Evolutionary conservation across 148 eudicot genomes (phyloP).

Genomic region (Rhododendron kiyosumense): DNA sequence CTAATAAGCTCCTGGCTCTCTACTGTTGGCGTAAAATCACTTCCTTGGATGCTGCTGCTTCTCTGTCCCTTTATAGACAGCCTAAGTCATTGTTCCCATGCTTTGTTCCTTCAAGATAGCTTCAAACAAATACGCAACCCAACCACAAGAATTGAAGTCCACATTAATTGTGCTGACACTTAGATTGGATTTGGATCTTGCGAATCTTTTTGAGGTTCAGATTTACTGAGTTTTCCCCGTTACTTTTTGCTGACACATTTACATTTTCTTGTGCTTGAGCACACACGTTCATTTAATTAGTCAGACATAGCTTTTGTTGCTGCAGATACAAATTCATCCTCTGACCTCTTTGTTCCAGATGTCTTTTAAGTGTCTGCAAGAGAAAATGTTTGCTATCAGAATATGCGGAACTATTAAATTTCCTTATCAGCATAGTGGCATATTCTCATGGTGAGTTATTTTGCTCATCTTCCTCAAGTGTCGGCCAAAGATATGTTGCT

Average conservation of each 20-base stretch:
- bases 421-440: conserved; percentile 52
- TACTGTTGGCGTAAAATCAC: background rate
- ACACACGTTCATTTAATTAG: background rate
- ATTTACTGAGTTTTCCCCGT: background rate
- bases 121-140: background rate
- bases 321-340: background rate
- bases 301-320: background rate
- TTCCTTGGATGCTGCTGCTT: background rate
- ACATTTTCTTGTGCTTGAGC: background rate
- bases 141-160: background rate
- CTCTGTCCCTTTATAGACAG: background rate
- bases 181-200: background rate
- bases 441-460: conserved; percentile 48
- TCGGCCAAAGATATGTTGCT: conserved; percentile 19
- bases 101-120: background rate
- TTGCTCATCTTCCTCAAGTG: conserved; percentile 29
- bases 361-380: conserved; percentile 45
- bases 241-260: background rate
- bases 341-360: conserved; percentile 35
- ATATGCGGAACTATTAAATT: conserved; percentile 48
- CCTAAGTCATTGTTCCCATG: background rate
- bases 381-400: conserved; percentile 40
- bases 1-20: background rate
- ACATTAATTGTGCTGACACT: background rate
- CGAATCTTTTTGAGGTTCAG: background rate